Conservation (phyloP, 129 eudicot species). For the Cynara cardunculus region DNA sequence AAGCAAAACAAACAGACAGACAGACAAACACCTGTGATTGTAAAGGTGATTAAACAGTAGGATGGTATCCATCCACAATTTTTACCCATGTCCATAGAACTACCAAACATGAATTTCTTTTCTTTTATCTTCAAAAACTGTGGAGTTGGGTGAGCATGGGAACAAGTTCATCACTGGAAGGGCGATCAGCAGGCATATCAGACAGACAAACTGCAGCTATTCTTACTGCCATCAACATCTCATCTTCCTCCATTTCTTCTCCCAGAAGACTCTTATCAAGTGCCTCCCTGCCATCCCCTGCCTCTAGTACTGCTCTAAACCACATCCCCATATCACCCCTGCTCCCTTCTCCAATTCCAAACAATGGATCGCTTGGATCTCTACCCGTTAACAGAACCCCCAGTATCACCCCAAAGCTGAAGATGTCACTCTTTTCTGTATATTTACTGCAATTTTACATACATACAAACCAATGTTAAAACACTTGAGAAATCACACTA, state of each 20-base stretch:
- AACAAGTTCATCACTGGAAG: conserved; percentile 85
- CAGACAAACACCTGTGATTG: neutral
- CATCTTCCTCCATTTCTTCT: conserved; percentile 76
- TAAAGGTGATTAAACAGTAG: neutral
- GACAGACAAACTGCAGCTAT: conserved; percentile 84
- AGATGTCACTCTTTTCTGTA: conserved; percentile 82
- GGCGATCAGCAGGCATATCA: conserved; percentile 76
- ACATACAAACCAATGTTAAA: neutral
- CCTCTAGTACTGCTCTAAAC: conserved; percentile 72
- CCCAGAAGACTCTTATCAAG: conserved; percentile 78
- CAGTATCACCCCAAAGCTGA: conserved; percentile 81
- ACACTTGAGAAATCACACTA: too few relatives aligned
- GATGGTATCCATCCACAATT: neutral
- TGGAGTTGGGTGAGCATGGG: conserved; percentile 93
- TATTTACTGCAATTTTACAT: conserved; percentile 38
- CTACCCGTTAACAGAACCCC: conserved; percentile 74
- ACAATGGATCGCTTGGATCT: conserved; percentile 66
- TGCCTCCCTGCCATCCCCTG: conserved; percentile 70
- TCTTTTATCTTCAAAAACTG: conserved; percentile 49
- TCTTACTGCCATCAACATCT: conserved; percentile 87
- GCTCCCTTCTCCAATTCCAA: conserved; percentile 28
- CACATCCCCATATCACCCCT: conserved; percentile 74
- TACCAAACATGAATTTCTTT: neutral
- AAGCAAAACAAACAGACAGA: neutral
- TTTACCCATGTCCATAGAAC: too few relatives aligned